A percentile compares a stretch with the other conserved stretches of the same genome.
Conservation (phyloP, 192 early-diverging fungal genomes). For the Podila epigama region DNA sequence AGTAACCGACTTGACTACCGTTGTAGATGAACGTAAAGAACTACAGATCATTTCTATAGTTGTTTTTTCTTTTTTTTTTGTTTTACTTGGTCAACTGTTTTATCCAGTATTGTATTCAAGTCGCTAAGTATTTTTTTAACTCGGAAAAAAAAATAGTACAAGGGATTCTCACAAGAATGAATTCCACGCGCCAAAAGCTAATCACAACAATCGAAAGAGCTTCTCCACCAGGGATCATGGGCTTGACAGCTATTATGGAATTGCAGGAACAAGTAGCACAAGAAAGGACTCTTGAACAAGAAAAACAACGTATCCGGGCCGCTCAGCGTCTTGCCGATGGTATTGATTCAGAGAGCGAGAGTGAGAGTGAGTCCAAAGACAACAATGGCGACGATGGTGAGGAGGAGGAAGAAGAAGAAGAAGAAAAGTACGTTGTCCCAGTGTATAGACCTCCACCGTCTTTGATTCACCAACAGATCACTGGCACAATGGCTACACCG, state of each 20-base stretch:
- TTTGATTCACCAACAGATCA: slow-evolving; percentile 12
- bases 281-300: neutral
- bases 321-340: neutral
- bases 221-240: slow-evolving; percentile 20
- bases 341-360: too few species aligned
- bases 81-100: neutral
- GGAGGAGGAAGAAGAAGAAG: neutral
- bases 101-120: neutral
- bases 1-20: slow-evolving; percentile 12
- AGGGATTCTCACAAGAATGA: slow-evolving; percentile 27
- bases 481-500: slow-evolving; percentile 25
- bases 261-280: slow-evolving; percentile 24
- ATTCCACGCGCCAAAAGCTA: slow-evolving; percentile 10
- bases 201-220: slow-evolving; percentile 18
- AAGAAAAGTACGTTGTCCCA: neutral
- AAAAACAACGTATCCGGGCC: neutral
- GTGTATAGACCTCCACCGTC: slow-evolving; percentile 16
- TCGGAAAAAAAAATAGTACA: slow-evolving; percentile 11
- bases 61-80: neutral
- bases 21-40: slow-evolving; percentile 25
- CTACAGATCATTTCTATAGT: neutral
- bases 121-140: neutral
- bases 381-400: neutral
- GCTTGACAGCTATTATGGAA: slow-evolving; percentile 10
- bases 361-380: neutral